Evolutionary conservation across 192 early-diverging fungal genomes (phyloP).

Genomic region (Ramicandelaber brevisporus): DNA sequence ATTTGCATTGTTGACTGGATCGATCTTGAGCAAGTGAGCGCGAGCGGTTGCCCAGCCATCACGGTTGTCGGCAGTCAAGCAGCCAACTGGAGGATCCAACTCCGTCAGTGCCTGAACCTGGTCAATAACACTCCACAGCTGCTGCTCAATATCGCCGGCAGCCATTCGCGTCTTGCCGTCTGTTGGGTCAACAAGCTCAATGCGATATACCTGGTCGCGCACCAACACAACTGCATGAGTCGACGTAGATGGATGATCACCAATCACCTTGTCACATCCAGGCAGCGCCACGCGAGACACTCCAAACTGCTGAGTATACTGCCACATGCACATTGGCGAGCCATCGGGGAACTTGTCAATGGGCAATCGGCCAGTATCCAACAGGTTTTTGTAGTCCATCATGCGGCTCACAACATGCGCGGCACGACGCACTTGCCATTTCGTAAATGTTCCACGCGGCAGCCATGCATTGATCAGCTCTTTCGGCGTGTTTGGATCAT

Average conservation of each 20-base stretch:
- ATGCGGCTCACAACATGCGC: conserved; percentile 31
- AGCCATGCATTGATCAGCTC: conserved; percentile 5
- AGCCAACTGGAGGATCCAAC: conserved; percentile 19
- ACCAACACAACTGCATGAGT: conserved; percentile 34
- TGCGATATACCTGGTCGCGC: conserved; percentile 38
- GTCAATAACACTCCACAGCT: conserved; percentile 22
- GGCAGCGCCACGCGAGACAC: conserved; percentile 42
- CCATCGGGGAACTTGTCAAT: conserved; percentile 25
- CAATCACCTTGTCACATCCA: conserved; percentile 29
- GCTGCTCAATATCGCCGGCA: conserved; percentile 33
- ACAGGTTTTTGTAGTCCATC: conserved; percentile 37
- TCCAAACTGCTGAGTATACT: conserved; percentile 40
- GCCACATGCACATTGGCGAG: conserved; percentile 45
- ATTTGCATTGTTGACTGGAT: conserved; percentile 20
- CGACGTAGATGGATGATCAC: conserved; percentile 11
- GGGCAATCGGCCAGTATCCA: conserved; percentile 20
- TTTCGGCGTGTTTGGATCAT: conserved; percentile 16
- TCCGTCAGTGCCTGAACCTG: conserved; percentile 10
- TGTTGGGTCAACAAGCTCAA: conserved; percentile 24
- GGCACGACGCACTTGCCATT: conserved; percentile 42
- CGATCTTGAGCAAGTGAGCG: conserved; percentile 28
- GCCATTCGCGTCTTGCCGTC: conserved; percentile 17
- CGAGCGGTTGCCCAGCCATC: conserved; percentile 46
- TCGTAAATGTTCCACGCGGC: conserved; percentile 20
- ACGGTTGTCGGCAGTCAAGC: conserved; percentile 42